Evolutionary conservation across 2,329 filamentous ascomycete genomes (phyloP), one percentile per base, ranked within the genome.

Genomic region (Phialocephala sp.): DNA sequence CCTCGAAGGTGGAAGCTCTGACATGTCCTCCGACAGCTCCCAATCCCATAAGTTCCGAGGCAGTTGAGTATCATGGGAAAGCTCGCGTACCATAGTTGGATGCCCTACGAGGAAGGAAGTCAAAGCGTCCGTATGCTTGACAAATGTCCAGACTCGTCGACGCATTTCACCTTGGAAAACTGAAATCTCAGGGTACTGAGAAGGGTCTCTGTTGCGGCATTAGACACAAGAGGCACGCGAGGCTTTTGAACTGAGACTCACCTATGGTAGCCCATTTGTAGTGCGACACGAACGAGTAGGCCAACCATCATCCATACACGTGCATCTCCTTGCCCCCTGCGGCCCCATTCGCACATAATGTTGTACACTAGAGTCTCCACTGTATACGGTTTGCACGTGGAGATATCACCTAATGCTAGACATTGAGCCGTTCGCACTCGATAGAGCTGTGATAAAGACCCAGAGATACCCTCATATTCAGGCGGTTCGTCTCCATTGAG

Each of bases 31-130:
- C 54, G 87, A 84, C 27, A 94, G 87, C 70, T 94, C 91, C 69
- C 93, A 90, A 70, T 94, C 91, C 73, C 90, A 91, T 14, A 94
- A 82, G 72, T 94, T 94, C 62, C 87, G 86, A 0, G 91, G 91
- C 3, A 91, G 78, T 71, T 89, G 83, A 0, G 91, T 91, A 72
- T 94, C 92, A 59, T 87, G 92, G 73, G 92, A 88, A 52, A 90
- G 83, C 4, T 89, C 84, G 66, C 90, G 85, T 20, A 93, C 87
- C 83, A 93, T 92, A 2, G 79, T 78, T 24, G 81, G 82, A 36
- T 85, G 69, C 8, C 83, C 84, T 66, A 84, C 82, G 73, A 92
- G 89, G 66, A 91, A 89, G 0, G 92, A 94, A 72, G 93, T 91
- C 50, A 92, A 81, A 36, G 91, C 81, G 75, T 94, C 91, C 15